Conservation (phyloP, 2,329 filamentous ascomycete species). For the Beauveria sp. region DNA sequence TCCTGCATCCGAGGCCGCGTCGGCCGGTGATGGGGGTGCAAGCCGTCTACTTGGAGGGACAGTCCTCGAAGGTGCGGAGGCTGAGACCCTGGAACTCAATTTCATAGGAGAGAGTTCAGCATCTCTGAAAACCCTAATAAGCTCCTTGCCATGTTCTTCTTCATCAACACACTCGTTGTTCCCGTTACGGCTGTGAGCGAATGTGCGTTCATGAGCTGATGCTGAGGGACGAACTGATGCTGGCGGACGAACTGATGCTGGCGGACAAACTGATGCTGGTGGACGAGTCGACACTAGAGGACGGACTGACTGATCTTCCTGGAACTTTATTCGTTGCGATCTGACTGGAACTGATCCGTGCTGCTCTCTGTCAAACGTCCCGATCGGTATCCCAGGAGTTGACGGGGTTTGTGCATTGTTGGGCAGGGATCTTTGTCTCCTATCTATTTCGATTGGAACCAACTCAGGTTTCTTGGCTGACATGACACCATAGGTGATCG, state of each 20-base stretch:
- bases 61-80: not conserved
- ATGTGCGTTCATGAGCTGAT: not conserved
- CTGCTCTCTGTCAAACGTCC: not conserved
- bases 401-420: not conserved
- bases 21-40: not conserved
- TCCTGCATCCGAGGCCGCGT: not conserved
- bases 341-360: not conserved
- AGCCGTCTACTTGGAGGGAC: not conserved
- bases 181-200: not conserved
- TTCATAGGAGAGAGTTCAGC: not conserved
- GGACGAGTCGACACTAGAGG: not conserved
- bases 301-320: not conserved
- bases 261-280: not conserved
- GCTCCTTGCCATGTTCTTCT: not conserved
- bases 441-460: slow-evolving; percentile 36
- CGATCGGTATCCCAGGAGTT: not conserved
- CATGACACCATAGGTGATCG: slow-evolving; percentile 63
- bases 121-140: not conserved
- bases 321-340: slow-evolving; percentile 1
- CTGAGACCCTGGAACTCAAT: not conserved
- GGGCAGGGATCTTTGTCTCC: slow-evolving; percentile 24
- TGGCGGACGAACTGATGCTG: not conserved
- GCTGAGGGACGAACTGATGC: not conserved
- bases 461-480: slow-evolving; percentile 4
- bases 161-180: not conserved